Percentiles rank a stretch among this genome's conserved stretches.
phyloP scores from a whole-genome alignment of 2,329 filamentous ascomycete species.

The Aspergillus novofumigatus region DNA sequence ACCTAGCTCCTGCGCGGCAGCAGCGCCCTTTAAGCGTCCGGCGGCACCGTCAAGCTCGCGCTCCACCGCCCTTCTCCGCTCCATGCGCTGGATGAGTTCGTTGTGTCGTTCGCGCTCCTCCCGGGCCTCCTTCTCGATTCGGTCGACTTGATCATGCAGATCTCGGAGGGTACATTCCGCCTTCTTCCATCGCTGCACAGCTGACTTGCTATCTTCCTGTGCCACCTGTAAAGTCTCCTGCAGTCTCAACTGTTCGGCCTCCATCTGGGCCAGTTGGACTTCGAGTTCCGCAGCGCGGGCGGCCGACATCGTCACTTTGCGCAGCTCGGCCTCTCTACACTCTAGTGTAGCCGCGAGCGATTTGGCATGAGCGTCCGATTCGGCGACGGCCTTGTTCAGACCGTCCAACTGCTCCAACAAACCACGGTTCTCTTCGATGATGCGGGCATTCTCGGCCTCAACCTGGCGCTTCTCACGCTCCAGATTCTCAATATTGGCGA shows the following conservation, averaged over 20 bases:
- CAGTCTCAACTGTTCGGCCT: conserved; percentile 73
- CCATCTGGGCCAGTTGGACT: conserved; percentile 70
- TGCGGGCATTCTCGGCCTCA: conserved; percentile 70
- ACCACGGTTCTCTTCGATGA: conserved; percentile 75
- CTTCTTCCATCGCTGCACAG: conserved; percentile 77
- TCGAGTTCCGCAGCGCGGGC: conserved; percentile 75
- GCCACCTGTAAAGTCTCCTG: conserved; percentile 64
- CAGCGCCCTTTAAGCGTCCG: conserved; percentile 74
- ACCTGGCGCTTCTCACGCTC: conserved; percentile 69
- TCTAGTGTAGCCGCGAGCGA: conserved; percentile 71
- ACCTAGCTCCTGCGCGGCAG: conserved; percentile 63
- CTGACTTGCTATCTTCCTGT: conserved; percentile 71
- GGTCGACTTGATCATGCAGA: conserved; percentile 82
- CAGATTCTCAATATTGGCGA: conserved; percentile 67
- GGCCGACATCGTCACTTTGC: conserved; percentile 69
- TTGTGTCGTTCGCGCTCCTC: conserved; percentile 77
- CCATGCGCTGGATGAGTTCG: conserved; percentile 77
- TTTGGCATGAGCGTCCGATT: conserved; percentile 76
- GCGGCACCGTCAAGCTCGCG: conserved; percentile 75
- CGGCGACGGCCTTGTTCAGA: conserved; percentile 71
- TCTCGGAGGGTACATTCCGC: conserved; percentile 75
- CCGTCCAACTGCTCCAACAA: conserved; percentile 80
- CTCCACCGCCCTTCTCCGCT: conserved; percentile 76
- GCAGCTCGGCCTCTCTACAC: conserved; percentile 72
- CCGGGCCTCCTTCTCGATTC: conserved; percentile 76